Base-by-base conservation (phyloP, 768 basidiomycete genomes). In the Tubosaeta sp. region DNA sequence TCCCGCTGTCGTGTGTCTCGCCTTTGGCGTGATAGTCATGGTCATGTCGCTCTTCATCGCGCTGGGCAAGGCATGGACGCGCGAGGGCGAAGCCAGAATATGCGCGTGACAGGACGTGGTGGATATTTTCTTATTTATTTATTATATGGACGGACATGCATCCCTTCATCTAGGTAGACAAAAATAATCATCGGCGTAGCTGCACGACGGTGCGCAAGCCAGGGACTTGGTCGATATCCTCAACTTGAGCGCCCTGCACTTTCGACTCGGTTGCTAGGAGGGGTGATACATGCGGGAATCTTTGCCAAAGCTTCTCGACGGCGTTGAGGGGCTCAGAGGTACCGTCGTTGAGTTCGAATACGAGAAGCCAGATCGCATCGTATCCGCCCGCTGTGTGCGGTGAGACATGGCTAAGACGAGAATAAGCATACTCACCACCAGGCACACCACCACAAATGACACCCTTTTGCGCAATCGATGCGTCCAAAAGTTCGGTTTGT, bases 391-490 rank as follows among this genome's bases (percentile, higher is more conserved):
- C 96, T 97, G 57, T 48, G 31, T 22, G 35, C 46, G 30, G n/a
- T 8, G 3, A 7, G 2, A 25, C 6, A 19, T 9, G 34, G 34
- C 11, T 11, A 42, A 16, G 11, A 16, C 21, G 24, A 32, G 27
- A 27, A 45, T 38, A 39, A 29, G 42, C 1, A 12, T 25, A 67
- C 87, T 59, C 62, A 94, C 94, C 94, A 36, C 96, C 96, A 6
- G 96, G 96, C 5, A 98, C 96, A 18, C 95, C 95, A 22, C 94
- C 94, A 19, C 91, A 93, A 34, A 98, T 77, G 16, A 97, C 86
- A 25, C 96, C 96, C 3, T 87, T 82, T 57, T 87, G 78, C 13
- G 77, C 71, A 14, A 87, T 73, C 54, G 92, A 95, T 4, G 75
- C 73, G 63, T 98, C 82, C 43, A 99, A 76, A 19, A 99, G 78